Percentiles rank a stretch among this genome's conserved stretches.
Conservation (phyloP, 257 asterid species). For the Lycium barbarum region DNA sequence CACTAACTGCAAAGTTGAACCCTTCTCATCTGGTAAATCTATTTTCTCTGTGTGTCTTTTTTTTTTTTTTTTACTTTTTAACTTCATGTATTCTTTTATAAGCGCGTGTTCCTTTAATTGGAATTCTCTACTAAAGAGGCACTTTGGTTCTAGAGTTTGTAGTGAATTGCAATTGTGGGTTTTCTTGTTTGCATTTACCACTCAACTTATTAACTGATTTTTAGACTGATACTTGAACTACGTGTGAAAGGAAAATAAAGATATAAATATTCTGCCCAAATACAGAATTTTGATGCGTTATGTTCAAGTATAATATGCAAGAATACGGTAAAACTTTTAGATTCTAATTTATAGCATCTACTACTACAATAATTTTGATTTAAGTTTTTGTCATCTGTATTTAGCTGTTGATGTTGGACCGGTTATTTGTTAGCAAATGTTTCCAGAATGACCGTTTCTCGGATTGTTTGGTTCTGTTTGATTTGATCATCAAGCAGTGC, state of each 20-base stretch:
- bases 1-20: conserved; percentile 62
- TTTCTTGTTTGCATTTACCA: not conserved
- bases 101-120: not conserved
- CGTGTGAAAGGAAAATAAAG: not conserved
- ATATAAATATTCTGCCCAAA: not conserved
- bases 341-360: not conserved
- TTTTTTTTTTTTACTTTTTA: not conserved
- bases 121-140: not conserved
- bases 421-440: not conserved
- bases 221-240: not conserved
- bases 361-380: not conserved
- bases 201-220: not conserved
- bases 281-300: not conserved
- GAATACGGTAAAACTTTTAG: too few relatives aligned
- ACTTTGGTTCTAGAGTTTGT: not conserved
- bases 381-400: not conserved
- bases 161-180: not conserved
- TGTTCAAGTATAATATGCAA: not conserved
- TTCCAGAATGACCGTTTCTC: not conserved
- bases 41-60: not conserved
- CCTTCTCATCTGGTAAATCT: conserved; percentile 76
- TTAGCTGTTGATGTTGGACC: not conserved
- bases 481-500: not conserved
- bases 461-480: not conserved
- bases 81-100: not conserved